Evolutionary conservation across 2,329 filamentous ascomycete genomes (phyloP).

Genomic region (Orbilia ellipsospora): DNA sequence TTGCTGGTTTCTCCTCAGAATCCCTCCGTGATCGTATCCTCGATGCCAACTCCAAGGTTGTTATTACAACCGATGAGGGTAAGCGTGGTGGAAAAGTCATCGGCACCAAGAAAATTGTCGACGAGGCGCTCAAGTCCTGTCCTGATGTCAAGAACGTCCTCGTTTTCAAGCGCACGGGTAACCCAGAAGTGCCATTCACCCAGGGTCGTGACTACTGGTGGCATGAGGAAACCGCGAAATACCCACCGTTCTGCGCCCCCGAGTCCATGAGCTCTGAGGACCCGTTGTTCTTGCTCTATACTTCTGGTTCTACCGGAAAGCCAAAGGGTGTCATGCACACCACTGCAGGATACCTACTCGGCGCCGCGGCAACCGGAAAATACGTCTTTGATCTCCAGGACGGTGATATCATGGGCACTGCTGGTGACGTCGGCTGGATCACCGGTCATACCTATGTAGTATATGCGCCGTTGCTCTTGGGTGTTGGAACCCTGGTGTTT

Average conservation of each 20-base stretch:
- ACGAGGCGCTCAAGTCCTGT: slow-evolving; percentile 96
- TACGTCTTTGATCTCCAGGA: slow-evolving; percentile 99
- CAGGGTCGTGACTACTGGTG: slow-evolving; percentile 92
- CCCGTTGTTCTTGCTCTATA: slow-evolving; percentile 96
- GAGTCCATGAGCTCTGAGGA: slow-evolving; percentile 93
- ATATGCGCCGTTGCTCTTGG: slow-evolving; percentile 91
- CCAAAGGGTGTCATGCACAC: slow-evolving; percentile 99
- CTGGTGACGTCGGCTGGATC: slow-evolving; percentile 98
- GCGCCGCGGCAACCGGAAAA: slow-evolving; percentile 92
- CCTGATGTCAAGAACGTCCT: slow-evolving; percentile 85
- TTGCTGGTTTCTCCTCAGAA: slow-evolving; percentile 96
- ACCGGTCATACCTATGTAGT: slow-evolving; percentile 99
- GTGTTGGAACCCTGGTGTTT: slow-evolving; percentile 94
- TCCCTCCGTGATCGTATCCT: slow-evolving; percentile 94
- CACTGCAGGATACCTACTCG: slow-evolving; percentile 92
- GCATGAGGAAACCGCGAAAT: slow-evolving; percentile 98
- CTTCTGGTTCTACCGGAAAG: slow-evolving; percentile 96
- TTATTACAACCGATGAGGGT: slow-evolving; percentile 97
- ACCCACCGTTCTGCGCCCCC: slow-evolving; percentile 89
- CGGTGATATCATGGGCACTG: slow-evolving; percentile 94
- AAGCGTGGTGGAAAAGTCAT: slow-evolving; percentile 98
- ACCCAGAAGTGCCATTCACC: slow-evolving; percentile 85
- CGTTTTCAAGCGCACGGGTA: slow-evolving; percentile 94
- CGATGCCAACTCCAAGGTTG: slow-evolving; percentile 88
- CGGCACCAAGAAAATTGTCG: slow-evolving; percentile 98